A percentile compares a stretch with the other conserved stretches of the same genome.
These are phyloP conservation scores for Ilyonectria destructans DNA, from an alignment of 2,329 filamentous ascomycete genomes.

Conservation along the genomic window DNA sequence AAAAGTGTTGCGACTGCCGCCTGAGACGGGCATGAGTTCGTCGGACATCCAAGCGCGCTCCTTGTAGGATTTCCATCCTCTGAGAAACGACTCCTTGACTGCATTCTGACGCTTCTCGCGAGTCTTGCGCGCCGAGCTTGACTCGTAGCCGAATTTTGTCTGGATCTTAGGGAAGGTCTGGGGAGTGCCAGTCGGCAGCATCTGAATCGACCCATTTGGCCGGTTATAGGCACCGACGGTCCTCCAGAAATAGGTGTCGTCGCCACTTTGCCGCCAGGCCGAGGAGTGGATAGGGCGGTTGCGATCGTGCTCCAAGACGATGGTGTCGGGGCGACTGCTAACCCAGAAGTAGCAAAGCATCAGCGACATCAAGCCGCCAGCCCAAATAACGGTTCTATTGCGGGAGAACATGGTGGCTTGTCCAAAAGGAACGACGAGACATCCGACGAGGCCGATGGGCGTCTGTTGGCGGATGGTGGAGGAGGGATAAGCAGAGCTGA, in stretches of 20 bases:
- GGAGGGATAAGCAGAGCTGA: neutral
- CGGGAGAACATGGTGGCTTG: slow-evolving; percentile 43
- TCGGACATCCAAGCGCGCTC: slow-evolving; percentile 76
- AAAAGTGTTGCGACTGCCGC: slow-evolving; percentile 69
- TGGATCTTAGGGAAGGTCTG: slow-evolving; percentile 55
- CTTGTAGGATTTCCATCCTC: slow-evolving; percentile 72
- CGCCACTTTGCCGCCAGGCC: slow-evolving; percentile 43
- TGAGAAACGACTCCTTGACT: slow-evolving; percentile 60
- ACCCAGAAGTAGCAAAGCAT: slow-evolving; percentile 44
- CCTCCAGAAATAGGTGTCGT: slow-evolving; percentile 51
- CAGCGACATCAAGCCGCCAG: slow-evolving; percentile 40
- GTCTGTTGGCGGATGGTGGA: neutral
- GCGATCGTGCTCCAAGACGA: slow-evolving; percentile 37
- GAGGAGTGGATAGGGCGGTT: slow-evolving; percentile 42
- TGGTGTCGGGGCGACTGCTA: slow-evolving; percentile 34
- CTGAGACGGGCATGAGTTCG: slow-evolving; percentile 73
- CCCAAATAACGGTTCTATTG: slow-evolving; percentile 41
- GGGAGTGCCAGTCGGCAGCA: slow-evolving; percentile 51
- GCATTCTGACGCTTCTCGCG: slow-evolving; percentile 57
- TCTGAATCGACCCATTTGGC: slow-evolving; percentile 43
- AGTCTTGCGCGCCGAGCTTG: slow-evolving; percentile 43
- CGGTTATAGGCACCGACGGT: slow-evolving; percentile 50
- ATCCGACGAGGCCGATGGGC: neutral
- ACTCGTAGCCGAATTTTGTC: slow-evolving; percentile 48
- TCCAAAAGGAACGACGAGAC: neutral